Evolutionary conservation across 352 stramenopile genomes (phyloP).

Genomic region (Phytophthora rubi): DNA sequence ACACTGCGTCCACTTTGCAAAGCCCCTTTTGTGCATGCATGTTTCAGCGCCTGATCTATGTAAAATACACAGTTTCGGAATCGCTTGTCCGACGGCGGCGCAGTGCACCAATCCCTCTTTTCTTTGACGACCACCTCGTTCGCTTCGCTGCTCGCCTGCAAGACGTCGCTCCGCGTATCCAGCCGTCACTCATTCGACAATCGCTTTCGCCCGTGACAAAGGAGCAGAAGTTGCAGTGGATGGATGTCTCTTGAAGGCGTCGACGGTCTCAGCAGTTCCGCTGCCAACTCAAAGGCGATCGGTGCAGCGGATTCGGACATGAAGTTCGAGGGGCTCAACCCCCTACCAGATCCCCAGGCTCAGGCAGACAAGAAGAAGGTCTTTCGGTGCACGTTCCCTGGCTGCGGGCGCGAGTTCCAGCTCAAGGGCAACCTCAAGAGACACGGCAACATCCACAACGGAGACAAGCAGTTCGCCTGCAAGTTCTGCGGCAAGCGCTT

Average conservation of each 20-base stretch:
- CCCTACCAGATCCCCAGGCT: background rate
- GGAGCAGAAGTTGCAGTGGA: background rate
- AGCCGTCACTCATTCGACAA: conserved; percentile 19
- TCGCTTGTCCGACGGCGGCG: conserved; percentile 29
- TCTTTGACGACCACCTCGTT: conserved; percentile 12
- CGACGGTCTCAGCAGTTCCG: conserved; percentile 11
- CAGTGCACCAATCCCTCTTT: conserved; percentile 19
- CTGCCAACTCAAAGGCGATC: background rate
- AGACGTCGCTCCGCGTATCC: conserved; percentile 13
- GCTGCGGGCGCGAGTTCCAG: conserved; percentile 61
- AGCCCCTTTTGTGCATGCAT: background rate
- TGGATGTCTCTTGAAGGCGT: conserved; percentile 20
- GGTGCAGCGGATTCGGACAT: background rate
- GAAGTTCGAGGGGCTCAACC: background rate
- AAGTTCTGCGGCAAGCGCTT: conserved; percentile 67
- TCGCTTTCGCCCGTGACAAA: background rate
- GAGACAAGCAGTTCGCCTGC: conserved; percentile 67
- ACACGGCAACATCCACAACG: conserved; percentile 65
- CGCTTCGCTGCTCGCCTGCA: background rate
- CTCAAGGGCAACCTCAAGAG: conserved; percentile 75
- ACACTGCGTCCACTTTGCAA: background rate
- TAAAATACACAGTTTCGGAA: conserved; percentile 1
- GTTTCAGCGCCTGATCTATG: background rate
- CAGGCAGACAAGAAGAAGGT: conserved; percentile 19
- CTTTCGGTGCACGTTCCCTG: conserved; percentile 58